These are phyloP conservation scores for Litsea cubeba DNA, from an alignment of 164 flowering plant species.

Conservation along the genomic window DNA sequence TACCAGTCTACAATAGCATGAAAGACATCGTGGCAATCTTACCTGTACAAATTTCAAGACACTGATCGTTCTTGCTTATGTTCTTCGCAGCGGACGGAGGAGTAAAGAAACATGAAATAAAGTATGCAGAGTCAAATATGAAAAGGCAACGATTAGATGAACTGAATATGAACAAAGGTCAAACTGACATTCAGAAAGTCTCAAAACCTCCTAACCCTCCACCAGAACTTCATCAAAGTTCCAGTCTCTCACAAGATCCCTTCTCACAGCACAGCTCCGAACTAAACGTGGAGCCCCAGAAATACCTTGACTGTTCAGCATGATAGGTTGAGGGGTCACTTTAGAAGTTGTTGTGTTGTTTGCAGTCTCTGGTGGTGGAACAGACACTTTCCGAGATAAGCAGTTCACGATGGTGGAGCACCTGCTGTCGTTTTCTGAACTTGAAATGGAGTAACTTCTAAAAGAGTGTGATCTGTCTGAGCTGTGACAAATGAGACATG, in stretches of 20 bases:
- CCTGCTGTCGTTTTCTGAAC: slow-evolving; percentile 77
- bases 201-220: slow-evolving; percentile 31
- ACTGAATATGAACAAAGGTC: too few species aligned
- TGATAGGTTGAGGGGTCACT: slow-evolving; percentile 69
- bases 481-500: slow-evolving; percentile 77
- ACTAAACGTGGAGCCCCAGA: slow-evolving; percentile 68
- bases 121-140: too few species aligned
- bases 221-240: slow-evolving; percentile 62
- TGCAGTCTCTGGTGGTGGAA: slow-evolving; percentile 25
- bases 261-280: slow-evolving; percentile 77
- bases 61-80: too few species aligned
- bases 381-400: slow-evolving; percentile 36
- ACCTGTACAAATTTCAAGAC: too few species aligned
- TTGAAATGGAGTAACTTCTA: slow-evolving; percentile 82
- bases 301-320: slow-evolving; percentile 28
- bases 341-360: slow-evolving; percentile 44
- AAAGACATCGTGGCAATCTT: too few species aligned
- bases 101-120: too few species aligned
- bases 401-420: slow-evolving; percentile 67
- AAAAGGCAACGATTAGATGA: too few species aligned
- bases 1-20: too few species aligned
- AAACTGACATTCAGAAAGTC: too few species aligned
- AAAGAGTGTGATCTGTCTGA: slow-evolving; percentile 88
- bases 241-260: slow-evolving; percentile 91
- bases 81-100: too few species aligned